Base-by-base conservation (phyloP, 2,329 filamentous ascomycete species). In the Aspergillus aculeatinus region DNA sequence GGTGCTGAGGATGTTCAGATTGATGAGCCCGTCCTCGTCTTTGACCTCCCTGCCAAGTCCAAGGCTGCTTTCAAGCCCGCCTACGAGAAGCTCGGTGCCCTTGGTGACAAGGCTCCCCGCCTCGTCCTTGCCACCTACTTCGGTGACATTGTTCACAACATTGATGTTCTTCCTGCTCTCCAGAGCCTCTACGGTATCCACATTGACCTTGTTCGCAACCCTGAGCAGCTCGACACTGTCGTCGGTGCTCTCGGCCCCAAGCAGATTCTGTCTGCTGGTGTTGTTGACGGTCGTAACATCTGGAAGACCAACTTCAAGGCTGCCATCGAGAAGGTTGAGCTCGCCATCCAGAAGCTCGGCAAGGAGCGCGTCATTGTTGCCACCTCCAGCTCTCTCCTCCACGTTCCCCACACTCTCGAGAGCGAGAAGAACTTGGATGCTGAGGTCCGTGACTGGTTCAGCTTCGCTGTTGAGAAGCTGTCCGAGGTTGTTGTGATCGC, bases 261-360 rank as follows among this genome's bases (percentile, higher is more conserved):
- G 79, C 96, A 96, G 77, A 81, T 92, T 70, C 89, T 99, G 68
- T 99, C 95, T 68, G 90, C 88, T 67, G 95, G 95, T 91, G 90
- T 99, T 71, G 95, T 99, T 69, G 93, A 99, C 73, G 95, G 95
- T 74, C 92, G 95, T 75, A 99, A 99, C 87, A 98, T 99, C 85
- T 99, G 95, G 95, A 99, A 99, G 91, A 97, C 92, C 82, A 96
- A 98, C 89, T 90, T 97, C 83, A 90, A 96, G 87, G 87, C 87
- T 73, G 92, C 95, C 74, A 96, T 99, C 67, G 93, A 95, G 84
- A 87, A 83, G 66, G 89, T 95, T 63, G 92, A 98, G 87, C 83
- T 87, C 62, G 95, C 94, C 67, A 83, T 98, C 73, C 91, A 97
- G 84, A 92, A 96, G 84, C 87, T 99, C 65, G 94, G 95, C 82